A percentile compares a stretch with the other conserved stretches of the same genome.
Evolutionary conservation across 2,329 filamentous ascomycete genomes (phyloP).

Genomic region (Fusarium subglutinans): DNA sequence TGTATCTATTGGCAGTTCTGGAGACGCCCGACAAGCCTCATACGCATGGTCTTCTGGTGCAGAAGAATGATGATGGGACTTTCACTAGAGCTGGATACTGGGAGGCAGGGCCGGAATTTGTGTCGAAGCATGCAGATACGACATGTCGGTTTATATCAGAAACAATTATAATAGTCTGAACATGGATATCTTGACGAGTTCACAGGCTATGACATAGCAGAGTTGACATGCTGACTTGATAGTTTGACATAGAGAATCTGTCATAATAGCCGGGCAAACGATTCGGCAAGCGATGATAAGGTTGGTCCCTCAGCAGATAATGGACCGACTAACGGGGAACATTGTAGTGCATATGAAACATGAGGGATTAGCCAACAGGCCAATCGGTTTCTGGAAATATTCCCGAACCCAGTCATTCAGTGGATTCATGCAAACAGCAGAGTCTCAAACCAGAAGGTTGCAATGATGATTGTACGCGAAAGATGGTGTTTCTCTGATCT

Average conservation of each 20-base stretch:
- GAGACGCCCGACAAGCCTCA: neutral
- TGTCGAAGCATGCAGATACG: neutral
- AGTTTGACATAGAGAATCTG: neutral
- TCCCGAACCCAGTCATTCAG: neutral
- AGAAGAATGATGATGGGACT: neutral
- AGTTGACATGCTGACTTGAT: too few species aligned
- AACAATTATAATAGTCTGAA: neutral
- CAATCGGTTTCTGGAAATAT: neutral
- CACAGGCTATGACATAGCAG: neutral
- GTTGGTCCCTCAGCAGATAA: too few species aligned
- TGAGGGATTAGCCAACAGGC: neutral
- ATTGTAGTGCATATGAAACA: neutral
- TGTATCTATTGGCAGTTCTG: neutral
- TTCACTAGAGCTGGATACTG: neutral
- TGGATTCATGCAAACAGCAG: neutral
- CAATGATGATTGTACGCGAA: too few species aligned
- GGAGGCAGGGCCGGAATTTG: neutral
- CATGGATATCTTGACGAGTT: neutral
- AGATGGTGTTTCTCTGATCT: neutral
- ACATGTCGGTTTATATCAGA: neutral
- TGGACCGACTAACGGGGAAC: neutral
- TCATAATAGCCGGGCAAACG: neutral
- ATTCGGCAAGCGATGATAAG: neutral
- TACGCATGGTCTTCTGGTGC: neutral
- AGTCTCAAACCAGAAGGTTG: neutral